Evolutionary conservation across 2,329 filamentous ascomycete species (phyloP).

Genomic region (Microsporum canis): DNA sequence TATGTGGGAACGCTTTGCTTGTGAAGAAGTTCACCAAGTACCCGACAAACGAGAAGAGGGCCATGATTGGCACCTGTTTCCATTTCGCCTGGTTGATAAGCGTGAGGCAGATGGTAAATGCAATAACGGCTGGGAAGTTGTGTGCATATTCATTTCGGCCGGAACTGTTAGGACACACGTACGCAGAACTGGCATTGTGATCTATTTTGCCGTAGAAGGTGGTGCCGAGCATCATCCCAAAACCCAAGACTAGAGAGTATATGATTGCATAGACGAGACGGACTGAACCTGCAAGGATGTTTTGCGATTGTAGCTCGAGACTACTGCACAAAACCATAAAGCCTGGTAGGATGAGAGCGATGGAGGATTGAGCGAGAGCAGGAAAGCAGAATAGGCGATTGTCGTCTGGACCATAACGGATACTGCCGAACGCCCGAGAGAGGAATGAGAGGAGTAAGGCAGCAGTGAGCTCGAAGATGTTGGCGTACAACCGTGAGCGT

Average conservation of each 20-base stretch:
- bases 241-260: conserved; percentile 61
- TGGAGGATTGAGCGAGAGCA: conserved; percentile 59
- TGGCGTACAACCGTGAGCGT: conserved; percentile 55
- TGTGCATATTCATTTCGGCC: conserved; percentile 33
- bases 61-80: conserved; percentile 66
- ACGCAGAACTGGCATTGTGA: conserved; percentile 39
- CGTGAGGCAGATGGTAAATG: conserved; percentile 62
- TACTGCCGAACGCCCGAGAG: conserved; percentile 57
- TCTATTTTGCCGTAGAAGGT: conserved; percentile 54
- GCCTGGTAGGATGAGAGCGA: conserved; percentile 62
- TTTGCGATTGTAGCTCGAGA: conserved; percentile 57
- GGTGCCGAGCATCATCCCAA: conserved; percentile 58
- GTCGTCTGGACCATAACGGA: conserved; percentile 32
- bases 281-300: conserved; percentile 59
- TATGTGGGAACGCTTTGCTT: conserved; percentile 53
- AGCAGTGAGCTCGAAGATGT: conserved; percentile 54
- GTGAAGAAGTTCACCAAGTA: conserved; percentile 68
- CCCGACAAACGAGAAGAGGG: conserved; percentile 59
- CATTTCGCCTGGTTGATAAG: conserved; percentile 74
- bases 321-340: conserved; percentile 51
- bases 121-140: conserved; percentile 60
- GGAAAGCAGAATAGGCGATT: conserved; percentile 56
- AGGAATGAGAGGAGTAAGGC: conserved; percentile 57
- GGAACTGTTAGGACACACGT: conserved; percentile 40
- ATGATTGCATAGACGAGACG: conserved; percentile 65